phyloP scores from a whole-genome alignment of 2,329 filamentous ascomycete species.

The Trichophyton rubrum region DNA sequence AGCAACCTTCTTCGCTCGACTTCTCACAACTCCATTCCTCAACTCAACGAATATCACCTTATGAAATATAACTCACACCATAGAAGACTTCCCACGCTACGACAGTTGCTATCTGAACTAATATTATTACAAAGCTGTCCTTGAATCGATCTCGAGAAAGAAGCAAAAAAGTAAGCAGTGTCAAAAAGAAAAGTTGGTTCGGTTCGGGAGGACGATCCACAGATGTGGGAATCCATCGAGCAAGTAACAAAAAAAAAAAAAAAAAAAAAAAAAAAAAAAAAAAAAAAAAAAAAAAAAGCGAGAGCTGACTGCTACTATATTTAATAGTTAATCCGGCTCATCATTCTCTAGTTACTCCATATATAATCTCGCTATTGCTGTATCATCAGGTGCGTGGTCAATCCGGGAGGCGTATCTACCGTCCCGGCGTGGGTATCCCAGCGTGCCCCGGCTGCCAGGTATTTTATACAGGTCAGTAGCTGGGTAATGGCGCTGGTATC shows the following conservation, averaged over 20 bases:
- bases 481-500: not conserved
- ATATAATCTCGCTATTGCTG: not conserved
- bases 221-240: constrained; percentile 2
- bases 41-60: not conserved
- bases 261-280: no score
- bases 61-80: not conserved
- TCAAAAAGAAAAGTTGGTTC: constrained; percentile 4
- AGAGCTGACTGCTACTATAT: not conserved
- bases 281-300: not conserved
- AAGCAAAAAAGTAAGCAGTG: not conserved
- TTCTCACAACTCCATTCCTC: not conserved
- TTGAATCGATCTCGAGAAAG: not conserved
- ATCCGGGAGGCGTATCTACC: not conserved
- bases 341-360: not conserved
- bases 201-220: constrained; percentile 1
- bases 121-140: not conserved
- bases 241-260: not conserved
- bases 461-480: not conserved
- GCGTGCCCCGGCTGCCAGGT: not conserved
- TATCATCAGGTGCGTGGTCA: not conserved
- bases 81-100: not conserved
- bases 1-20: not conserved
- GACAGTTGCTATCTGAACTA: not conserved
- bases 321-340: not conserved
- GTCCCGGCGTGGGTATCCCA: not conserved